Evolutionary conservation across 805 yeast genomes (phyloP), one percentile per base, ranked within the genome.

Genomic region (Saccharomycopsis oosterbeekiorum): DNA sequence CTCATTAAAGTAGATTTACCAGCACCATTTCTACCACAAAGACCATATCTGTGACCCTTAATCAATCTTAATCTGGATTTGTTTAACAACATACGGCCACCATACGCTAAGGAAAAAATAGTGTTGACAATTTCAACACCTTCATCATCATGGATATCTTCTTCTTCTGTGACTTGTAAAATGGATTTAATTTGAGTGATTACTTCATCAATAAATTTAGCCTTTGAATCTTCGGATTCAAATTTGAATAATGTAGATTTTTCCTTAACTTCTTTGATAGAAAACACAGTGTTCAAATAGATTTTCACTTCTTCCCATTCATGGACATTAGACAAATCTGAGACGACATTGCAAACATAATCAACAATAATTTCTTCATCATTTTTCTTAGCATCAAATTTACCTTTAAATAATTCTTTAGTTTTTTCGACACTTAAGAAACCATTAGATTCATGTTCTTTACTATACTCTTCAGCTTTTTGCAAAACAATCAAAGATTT

Each of bases 1-100:
- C 98, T 84, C 98, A 93, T 91, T 69, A 93, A 80, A 15, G 99
- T 93, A 14, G 97, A 91, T 75, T 93, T 93, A 78, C 99, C 99
- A 63, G 97, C 97, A 81, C 99, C 99, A 73, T 93, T 93, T 76
- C 97, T 82, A 72, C 99, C 99, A 80, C 97, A 90, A 64, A 93
- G 81, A 79, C 99, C 99, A 71, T 93, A 93, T 75, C 99, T 84
- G 76, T 89, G 97, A 69, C 98, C 98, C 77, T 92, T 90, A 68
- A 89, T 78, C 65, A 93, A 80, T 71, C 96, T 83, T 72, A 93
- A 78, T 64, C 81, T 88, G 56, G 99, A 91, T 77, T 94, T 94
- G 80, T 92, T 93, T 68, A 93, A 79, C 68, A 94, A 81, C 97
- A 93, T 93, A 76, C 97, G 85, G 34, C 97, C 89, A 75, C 99